phyloP scores from a whole-genome alignment of 495 filamentous ascomycete species.

The Aspergillus avenaceus region DNA sequence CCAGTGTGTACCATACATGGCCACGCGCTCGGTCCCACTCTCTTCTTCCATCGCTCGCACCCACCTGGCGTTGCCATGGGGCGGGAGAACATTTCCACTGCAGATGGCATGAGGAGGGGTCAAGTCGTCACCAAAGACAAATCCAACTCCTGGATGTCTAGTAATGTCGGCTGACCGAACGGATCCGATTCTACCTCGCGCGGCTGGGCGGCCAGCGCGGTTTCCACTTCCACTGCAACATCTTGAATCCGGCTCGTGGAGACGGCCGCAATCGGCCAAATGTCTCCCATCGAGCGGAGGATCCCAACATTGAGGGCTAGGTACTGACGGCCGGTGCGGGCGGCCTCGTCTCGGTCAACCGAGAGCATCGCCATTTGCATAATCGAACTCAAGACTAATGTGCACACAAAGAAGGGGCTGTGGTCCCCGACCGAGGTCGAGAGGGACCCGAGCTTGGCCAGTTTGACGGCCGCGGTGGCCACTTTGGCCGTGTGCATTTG shows the following conservation, averaged over 20 bases:
- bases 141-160: neutral
- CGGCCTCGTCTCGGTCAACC: neutral
- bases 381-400: conserved; percentile 4
- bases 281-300: neutral
- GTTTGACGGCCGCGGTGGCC: neutral
- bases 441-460: conserved; percentile 2
- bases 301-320: conserved; percentile 3
- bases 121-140: no score
- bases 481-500: conserved; percentile 5
- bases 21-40: no score
- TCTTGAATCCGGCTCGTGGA: conserved; percentile 1
- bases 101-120: no score
- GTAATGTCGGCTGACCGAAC: neutral
- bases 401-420: conserved; percentile 4
- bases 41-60: no score
- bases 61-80: no score
- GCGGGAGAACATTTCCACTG: no score
- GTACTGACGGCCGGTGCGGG: neutral
- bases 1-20: no score
- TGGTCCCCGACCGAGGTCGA: neutral
- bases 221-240: neutral
- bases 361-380: conserved; percentile 1
- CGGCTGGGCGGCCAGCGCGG: neutral
- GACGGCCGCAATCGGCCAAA: conserved; percentile 1
- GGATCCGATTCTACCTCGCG: neutral